phyloP scores from a whole-genome alignment of 345 rosid species.

The Corymbia maculata region DNA sequence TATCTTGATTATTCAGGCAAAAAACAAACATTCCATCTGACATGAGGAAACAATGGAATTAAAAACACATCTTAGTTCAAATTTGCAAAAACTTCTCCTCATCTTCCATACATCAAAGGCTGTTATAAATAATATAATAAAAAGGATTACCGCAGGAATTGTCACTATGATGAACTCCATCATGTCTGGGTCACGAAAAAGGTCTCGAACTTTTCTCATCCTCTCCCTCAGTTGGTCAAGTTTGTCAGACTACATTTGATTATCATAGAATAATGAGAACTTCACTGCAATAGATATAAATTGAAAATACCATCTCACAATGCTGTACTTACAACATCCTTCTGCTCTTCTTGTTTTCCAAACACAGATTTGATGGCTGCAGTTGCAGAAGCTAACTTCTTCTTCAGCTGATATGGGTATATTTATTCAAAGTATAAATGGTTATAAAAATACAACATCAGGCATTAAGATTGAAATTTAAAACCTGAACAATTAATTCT shows the following conservation, averaged over 20 bases:
- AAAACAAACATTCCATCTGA: not conserved
- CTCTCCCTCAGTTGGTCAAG: conserved; percentile 56
- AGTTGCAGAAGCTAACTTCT: conserved; percentile 67
- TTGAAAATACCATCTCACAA: not conserved
- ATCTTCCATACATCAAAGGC: not conserved
- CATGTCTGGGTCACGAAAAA: conserved; percentile 42
- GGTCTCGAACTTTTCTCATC: conserved; percentile 62
- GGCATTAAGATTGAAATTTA: not conserved
- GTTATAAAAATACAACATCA: not conserved
- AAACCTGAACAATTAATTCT: not conserved
- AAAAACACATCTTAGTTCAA: not conserved
- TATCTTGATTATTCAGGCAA: not conserved
- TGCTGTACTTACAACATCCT: conserved; percentile 40
- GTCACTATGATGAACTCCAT: conserved; percentile 79
- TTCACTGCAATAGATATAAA: not conserved
- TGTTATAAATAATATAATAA: not conserved
- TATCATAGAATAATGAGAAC: not conserved
- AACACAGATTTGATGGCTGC: conserved; percentile 55
- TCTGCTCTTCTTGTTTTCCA: conserved; percentile 38
- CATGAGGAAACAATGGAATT: not conserved
- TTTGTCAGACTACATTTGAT: conserved; percentile 33
- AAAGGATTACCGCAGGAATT: conserved; percentile 64
- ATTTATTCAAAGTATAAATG: not conserved
- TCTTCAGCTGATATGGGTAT: conserved; percentile 36
- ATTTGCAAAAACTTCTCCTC: not conserved